A percentile compares a stretch with the other conserved stretches of the same genome.
phyloP scores from a whole-genome alignment of 108 stramenopile genomes.

The Ochromonas danica region DNA sequence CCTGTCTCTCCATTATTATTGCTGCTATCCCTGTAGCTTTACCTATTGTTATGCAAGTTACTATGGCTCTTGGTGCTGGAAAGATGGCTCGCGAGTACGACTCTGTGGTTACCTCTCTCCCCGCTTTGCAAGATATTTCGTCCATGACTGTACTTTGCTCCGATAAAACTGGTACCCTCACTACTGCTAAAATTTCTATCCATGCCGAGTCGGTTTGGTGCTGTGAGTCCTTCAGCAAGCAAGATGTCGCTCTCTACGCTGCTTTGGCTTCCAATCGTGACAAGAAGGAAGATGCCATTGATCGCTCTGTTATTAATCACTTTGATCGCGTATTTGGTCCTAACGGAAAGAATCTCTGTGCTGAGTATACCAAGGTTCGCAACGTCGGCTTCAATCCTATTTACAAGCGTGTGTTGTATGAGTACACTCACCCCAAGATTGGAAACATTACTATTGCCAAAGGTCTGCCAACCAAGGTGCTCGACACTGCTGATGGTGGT shows the following conservation, averaged over 20 bases:
- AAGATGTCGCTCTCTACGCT: conserved; percentile 66
- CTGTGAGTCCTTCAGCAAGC: conserved; percentile 56
- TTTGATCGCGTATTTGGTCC: conserved; percentile 11
- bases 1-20: conserved; percentile 66
- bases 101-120: conserved; percentile 75
- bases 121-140: conserved; percentile 81
- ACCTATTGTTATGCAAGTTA: conserved; percentile 71
- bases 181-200: conserved; percentile 76
- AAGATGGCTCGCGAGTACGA: conserved; percentile 67
- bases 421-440: conserved; percentile 47
- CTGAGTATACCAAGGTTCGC: conserved; percentile 37
- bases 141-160: conserved; percentile 73
- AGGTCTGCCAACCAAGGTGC: conserved; percentile 68
- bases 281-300: conserved; percentile 79
- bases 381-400: conserved; percentile 44
- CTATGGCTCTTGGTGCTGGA: conserved; percentile 72
- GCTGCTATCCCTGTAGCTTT: conserved; percentile 80
- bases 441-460: conserved; percentile 64
- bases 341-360: background rate
- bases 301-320: conserved; percentile 61
- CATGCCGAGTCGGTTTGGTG: conserved; percentile 54
- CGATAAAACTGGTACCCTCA: conserved; percentile 85
- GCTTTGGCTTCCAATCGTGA: conserved; percentile 70
- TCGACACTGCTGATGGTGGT: conserved; percentile 68
- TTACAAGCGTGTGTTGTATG: conserved; percentile 59